Conservation (phyloP, 331 rosid species). For the Stylosanthes scabra region DNA sequence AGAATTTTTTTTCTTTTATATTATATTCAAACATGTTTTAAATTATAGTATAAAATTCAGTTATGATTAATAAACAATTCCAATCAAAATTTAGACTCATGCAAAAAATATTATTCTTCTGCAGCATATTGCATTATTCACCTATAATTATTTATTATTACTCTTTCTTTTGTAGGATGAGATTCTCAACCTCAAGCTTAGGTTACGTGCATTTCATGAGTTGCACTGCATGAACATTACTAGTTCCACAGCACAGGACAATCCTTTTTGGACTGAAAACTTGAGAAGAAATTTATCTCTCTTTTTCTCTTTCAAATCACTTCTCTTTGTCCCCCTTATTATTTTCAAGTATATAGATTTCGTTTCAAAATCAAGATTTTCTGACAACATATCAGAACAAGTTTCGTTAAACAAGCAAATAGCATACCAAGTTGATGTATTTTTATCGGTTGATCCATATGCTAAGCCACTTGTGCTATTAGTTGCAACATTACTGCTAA, state of each 20-base stretch:
- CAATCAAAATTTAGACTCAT: too few species aligned
- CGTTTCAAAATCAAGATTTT: conserved; percentile 65
- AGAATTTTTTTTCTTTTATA: too few species aligned
- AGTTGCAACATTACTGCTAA: conserved; percentile 77
- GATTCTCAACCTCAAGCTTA: conserved; percentile 54
- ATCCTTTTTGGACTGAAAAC: conserved; percentile 42
- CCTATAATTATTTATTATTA: too few species aligned
- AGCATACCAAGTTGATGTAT: conserved; percentile 76
- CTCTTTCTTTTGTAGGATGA: conserved; percentile 50
- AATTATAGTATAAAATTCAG: too few species aligned
- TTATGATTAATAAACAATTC: too few species aligned
- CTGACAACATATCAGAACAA: conserved; percentile 63
- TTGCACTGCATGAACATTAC: conserved; percentile 41
- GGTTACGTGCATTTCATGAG: conserved; percentile 47
- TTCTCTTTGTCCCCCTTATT: conserved; percentile 58
- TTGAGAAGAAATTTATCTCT: conserved; percentile 67
- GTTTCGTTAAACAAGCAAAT: conserved; percentile 77
- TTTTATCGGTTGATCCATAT: conserved; percentile 86
- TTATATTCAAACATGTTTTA: too few species aligned
- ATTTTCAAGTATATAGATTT: conserved; percentile 64
- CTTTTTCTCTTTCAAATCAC: conserved; percentile 54
- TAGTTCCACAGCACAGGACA: conserved; percentile 43
- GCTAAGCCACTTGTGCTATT: conserved; percentile 86
- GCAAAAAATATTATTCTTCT: too few species aligned
- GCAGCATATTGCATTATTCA: too few species aligned